Base-by-base conservation (phyloP, 176 grass and related monocot genomes). In the Musa troglodytarum region DNA sequence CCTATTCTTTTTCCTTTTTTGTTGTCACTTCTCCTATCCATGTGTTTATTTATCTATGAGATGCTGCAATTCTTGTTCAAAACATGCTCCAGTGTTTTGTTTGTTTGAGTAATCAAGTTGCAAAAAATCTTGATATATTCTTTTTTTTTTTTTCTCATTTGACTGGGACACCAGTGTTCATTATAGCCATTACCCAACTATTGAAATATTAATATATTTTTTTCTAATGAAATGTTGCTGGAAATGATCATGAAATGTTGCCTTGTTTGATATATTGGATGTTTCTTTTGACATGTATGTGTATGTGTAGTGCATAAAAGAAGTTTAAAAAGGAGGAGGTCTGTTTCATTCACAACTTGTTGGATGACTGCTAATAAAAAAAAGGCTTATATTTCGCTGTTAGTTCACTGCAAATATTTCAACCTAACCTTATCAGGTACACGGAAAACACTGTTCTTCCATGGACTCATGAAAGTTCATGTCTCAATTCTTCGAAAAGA, bases 401-500 rank as follows among this genome's bases (percentile, higher is more conserved):
- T 14, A 2, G 54, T 56, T 56, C 13, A 2, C 8, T 56, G 14
- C 54, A 56, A 34, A 34, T 34, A 34, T 34, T 34, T 34, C 29
- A 34, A 34, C 29, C 16, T 17, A 3, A 17, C 54, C 54, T 56
- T 56, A 14, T 56, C 54, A 56, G 54, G 10, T 56, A 17, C 16
- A 3, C 19, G 12, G 14, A 56, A 56, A 19, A 1, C 1, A 43
- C 4, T 43, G 4, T 43, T 43, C 34, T 43, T 43, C 34, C 34
- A 43, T 43, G 0, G 34, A 0, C 4, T 43, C 0, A 43, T 43
- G 4, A 43, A 15, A 3, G 3, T 56, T 19, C 10, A 56, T 86
- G 6, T 89, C 12, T 76, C 81, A 64, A 92, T 62, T 43, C 34
- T 5, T 56, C 16, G 15, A 56, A 3, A 61, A 61, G 13, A 61